Evolutionary conservation across 371 early-diverging fungal species (phyloP), one percentile per base, ranked within the genome.

Genomic region (Blakeslea trispora): DNA sequence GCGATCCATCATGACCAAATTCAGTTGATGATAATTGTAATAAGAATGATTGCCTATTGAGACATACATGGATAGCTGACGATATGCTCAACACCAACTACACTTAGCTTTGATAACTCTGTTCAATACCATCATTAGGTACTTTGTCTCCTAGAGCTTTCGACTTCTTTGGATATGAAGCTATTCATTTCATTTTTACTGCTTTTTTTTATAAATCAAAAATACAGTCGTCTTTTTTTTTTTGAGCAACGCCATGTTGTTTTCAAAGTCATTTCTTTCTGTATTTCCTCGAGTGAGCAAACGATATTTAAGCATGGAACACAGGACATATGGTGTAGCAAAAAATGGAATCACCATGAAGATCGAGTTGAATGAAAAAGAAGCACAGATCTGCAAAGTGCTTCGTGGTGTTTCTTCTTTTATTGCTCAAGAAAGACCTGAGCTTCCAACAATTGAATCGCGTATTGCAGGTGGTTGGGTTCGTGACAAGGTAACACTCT

Each of bases 381-480:
- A 93, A 57, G 43, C 55, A 17, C 60, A 80, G 32, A 81, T 93
- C 13, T 89, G 88, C 57, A 48, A 73, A n/a, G 59, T 90, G 17
- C 76, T 93, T 44, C 69, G 71, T 31, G 61, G 71, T 2, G 89
- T 88, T 1, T 80, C 87, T 1, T 61, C 73, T n/a, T 64, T 71
- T 45, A 68, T 90, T 49, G 76, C 82, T 28, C 40, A 59, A 31
- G 53, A 66, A 40, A 74, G 70, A 59, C 80, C 79, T 48, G 80
- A 75, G 52, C 64, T 72, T 55, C 82, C 84, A 1, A 72, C 63
- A 18, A 75, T 94, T 43, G 83, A 84, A 43, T 81, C 94, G 46
- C 79, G 99, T n/a, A 89, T 98, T 50, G 97, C 96, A 22, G 99
- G 99, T 55, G 99, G 99, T 9, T 99, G 99, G 99, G 99, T 99